Base-by-base conservation (phyloP, 2,329 filamentous ascomycete genomes). In the Periconia digitata region DNA sequence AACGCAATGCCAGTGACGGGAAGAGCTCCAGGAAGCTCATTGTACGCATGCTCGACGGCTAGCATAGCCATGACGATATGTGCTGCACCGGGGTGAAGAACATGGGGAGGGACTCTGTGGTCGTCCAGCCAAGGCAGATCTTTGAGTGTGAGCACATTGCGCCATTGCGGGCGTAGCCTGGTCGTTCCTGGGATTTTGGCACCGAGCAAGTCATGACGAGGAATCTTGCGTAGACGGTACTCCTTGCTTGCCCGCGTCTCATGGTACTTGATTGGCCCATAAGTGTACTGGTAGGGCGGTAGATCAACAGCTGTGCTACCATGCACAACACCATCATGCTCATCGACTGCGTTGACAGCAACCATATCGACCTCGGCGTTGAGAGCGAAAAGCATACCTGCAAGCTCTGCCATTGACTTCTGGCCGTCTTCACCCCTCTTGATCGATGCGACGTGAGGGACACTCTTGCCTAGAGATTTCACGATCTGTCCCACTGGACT, bases 101-200 rank as follows among this genome's bases (percentile, higher is more conserved):
- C 47, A 1, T 48, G 44, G 21, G 51, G 50, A 4, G 24, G 34
- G 20, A 67, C 43, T 3, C 38, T 63, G 51, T 81, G 75, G 34
- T 76, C 74, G 0, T 54, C 50, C 2, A 79, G 42, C 78, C 78
- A 81, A 0, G 74, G 69, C 0, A 68, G 49, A 24, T 77, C 65
- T 0, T 62, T 55, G 0, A 72, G 40, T 3, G 62, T 57, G 2
- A 78, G 51, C 3, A 52, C 23, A 23, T 51, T 47, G 1, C 74
- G 59, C 74, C 75, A 82, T 0, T 50, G 43, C 0, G 75, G 74
- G 8, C 72, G 59, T 1, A 64, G 32, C 3, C 45, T 46, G 1
- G 44, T n/a, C 1, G 41, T 37, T 1, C 44, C 37, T 2, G 45
- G 16, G 1, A 21, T 17, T 8, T 42, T 43, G 2, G 38, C 20